Evolutionary conservation across 805 yeast genomes (phyloP), one percentile per base, ranked within the genome.

Genomic region (Blastobotrys mokoenaii): DNA sequence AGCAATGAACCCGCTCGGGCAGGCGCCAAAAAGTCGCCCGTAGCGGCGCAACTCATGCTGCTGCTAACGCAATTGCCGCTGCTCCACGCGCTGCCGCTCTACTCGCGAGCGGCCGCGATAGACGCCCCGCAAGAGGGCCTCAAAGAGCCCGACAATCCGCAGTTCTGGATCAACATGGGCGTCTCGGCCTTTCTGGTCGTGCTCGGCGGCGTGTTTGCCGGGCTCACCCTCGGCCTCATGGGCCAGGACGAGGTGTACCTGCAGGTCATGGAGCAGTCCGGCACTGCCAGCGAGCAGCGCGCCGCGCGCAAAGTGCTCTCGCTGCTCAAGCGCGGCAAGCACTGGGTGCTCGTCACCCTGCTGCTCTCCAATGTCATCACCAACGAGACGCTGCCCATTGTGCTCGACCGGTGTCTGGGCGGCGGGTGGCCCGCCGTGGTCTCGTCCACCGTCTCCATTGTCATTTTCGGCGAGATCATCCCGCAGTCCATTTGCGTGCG

Each of bases 371-470:
- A 89, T 58, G 97, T 89, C 40, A 85, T 89, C 60, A 89, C 97
- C 38, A 89, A 89, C 62, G 97, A 90, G 64, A 82, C 96, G 1
- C 72, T 90, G 49, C 98, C 98, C 0, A 90, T 90, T 54, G 95
- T 90, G 17, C 72, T 93, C 48, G 97, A 90, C 62, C 74, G 94
- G 45, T 83, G 90, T 55, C 74, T 93, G 11, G 97, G 97, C 40
- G 97, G 97, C 37, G 98, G 98, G 1, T 83, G 95, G 84, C 89
- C 93, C 11, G 98, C 98, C 0, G 96, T 90, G 32, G 85, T 88
- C 11, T 75, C 88, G 10, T 82, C 97, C n/a, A 89, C 98, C 0
- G 89, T 84, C 2, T 77, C 89, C 20, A 90, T 90, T 60, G 97
- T 90, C 42, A 75, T 90, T 10, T 90, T 90, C 65, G 98, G 98